Conservation (phyloP, 345 rosid genomes). For the Zanthoxylum bungeanum region DNA sequence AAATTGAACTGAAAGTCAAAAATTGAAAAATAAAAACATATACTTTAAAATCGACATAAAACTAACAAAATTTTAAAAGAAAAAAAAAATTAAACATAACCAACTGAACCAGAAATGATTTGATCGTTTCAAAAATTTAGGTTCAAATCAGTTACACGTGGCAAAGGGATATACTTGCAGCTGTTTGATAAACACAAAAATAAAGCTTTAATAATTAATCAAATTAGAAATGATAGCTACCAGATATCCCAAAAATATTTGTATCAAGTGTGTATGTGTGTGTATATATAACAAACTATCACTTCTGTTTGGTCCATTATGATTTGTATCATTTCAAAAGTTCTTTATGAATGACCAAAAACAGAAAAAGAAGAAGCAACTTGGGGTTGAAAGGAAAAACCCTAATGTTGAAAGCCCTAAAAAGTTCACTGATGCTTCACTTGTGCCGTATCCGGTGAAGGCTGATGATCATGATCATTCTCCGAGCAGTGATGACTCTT, state of each 20-base stretch:
- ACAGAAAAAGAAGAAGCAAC: neutral
- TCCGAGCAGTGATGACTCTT: neutral
- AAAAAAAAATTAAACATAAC: too few relatives aligned
- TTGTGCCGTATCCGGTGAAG: neutral
- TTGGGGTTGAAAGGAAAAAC: neutral
- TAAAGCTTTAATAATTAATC: neutral
- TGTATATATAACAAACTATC: neutral
- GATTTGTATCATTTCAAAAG: neutral
- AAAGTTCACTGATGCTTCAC: neutral
- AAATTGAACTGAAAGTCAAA: too few relatives aligned
- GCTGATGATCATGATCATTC: neutral
- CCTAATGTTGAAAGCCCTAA: neutral
- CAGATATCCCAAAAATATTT: neutral
- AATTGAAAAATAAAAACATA: too few relatives aligned
- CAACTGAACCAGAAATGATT: too few relatives aligned
- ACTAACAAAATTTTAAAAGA: too few relatives aligned
- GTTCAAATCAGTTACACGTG: neutral
- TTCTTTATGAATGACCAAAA: neutral
- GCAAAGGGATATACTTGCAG: neutral
- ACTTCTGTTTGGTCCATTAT: neutral
- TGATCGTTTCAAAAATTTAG: neutral
- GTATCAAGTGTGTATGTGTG: too few relatives aligned
- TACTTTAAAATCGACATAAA: too few relatives aligned
- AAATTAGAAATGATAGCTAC: neutral
- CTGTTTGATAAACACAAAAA: neutral